Evolutionary conservation across 2,329 filamentous ascomycete species (phyloP).

Genomic region (Alternaria sp.): DNA sequence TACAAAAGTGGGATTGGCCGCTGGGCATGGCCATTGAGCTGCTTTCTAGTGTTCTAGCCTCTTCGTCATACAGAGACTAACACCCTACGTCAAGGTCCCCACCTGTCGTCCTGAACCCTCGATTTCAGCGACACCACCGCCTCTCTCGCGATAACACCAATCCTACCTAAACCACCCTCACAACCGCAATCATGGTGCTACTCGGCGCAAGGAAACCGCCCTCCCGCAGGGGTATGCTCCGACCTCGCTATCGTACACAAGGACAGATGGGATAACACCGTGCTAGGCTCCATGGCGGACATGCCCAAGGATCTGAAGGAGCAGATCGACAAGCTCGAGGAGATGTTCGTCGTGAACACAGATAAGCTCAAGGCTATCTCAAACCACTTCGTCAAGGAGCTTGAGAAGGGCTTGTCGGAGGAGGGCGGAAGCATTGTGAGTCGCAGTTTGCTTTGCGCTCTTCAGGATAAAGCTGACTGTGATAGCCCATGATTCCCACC

Average conservation of each 20-base stretch:
- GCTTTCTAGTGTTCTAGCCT: not conserved
- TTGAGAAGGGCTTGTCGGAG: conserved; percentile 83
- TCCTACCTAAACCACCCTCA: not conserved
- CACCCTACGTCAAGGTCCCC: conserved; percentile 8
- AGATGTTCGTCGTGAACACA: conserved; percentile 78
- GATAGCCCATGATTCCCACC: conserved; percentile 93
- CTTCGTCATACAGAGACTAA: conserved; percentile 6
- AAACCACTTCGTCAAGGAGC: conserved; percentile 85
- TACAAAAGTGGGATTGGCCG: conserved; percentile 10
- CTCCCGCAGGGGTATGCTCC: conserved; percentile 74
- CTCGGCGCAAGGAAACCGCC: conserved; percentile 69
- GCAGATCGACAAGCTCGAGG: conserved; percentile 84
- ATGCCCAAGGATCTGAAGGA: conserved; percentile 81
- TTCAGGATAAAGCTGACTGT: conserved; percentile 71
- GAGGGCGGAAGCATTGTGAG: conserved; percentile 92
- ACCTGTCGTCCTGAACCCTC: conserved; percentile 6
- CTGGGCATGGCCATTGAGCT: conserved; percentile 14
- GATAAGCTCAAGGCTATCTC: conserved; percentile 89
- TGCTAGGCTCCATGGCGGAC: conserved; percentile 84
- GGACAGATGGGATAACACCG: conserved; percentile 27
- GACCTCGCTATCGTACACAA: conserved; percentile 3
- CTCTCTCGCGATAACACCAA: conserved; percentile 3
- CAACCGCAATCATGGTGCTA: conserved; percentile 64
- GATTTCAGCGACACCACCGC: not conserved
- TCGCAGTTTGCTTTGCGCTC: conserved; percentile 69